Percentiles rank a stretch among this genome's conserved stretches.
phyloP scores from a whole-genome alignment of 1,284 basidiomycete genomes.

The Malassezia psittaci region DNA sequence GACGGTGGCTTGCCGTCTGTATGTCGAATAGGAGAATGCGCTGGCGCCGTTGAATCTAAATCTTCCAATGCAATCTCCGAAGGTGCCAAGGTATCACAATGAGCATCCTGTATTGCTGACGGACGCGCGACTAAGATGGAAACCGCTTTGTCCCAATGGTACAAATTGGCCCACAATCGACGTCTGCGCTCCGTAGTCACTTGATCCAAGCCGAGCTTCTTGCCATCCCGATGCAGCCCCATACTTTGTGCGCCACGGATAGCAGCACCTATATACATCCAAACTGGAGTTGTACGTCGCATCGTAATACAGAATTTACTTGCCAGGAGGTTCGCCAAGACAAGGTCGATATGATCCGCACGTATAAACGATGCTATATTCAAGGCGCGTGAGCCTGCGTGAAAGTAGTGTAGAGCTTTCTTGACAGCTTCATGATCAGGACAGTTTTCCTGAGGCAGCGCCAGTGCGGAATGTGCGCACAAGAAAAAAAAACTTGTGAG shows the following conservation, averaged over 20 bases:
- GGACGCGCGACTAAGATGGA: slow-evolving; percentile 76
- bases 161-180: slow-evolving; percentile 84
- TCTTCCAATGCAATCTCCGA: slow-evolving; percentile 65
- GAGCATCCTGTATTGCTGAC: slow-evolving; percentile 61
- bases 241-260: slow-evolving; percentile 87
- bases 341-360: slow-evolving; percentile 41
- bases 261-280: slow-evolving; percentile 86
- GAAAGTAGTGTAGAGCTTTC: slow-evolving; percentile 30
- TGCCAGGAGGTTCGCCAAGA: slow-evolving; percentile 49
- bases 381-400: slow-evolving; percentile 57
- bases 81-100: slow-evolving; percentile 70
- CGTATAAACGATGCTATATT: slow-evolving; percentile 35
- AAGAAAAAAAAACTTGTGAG: slow-evolving; percentile 83
- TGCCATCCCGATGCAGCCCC: slow-evolving; percentile 79
- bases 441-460: slow-evolving; percentile 63
- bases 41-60: not conserved
- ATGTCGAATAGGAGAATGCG: slow-evolving; percentile 18
- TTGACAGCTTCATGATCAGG: slow-evolving; percentile 30
- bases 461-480: slow-evolving; percentile 73
- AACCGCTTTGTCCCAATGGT: slow-evolving; percentile 82
- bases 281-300: slow-evolving; percentile 79
- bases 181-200: slow-evolving; percentile 76
- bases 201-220: slow-evolving; percentile 55
- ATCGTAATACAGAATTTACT: slow-evolving; percentile 83
- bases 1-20: slow-evolving; percentile 32